phyloP scores from a whole-genome alignment of 495 filamentous ascomycete species.

The Penicillium canescens region DNA sequence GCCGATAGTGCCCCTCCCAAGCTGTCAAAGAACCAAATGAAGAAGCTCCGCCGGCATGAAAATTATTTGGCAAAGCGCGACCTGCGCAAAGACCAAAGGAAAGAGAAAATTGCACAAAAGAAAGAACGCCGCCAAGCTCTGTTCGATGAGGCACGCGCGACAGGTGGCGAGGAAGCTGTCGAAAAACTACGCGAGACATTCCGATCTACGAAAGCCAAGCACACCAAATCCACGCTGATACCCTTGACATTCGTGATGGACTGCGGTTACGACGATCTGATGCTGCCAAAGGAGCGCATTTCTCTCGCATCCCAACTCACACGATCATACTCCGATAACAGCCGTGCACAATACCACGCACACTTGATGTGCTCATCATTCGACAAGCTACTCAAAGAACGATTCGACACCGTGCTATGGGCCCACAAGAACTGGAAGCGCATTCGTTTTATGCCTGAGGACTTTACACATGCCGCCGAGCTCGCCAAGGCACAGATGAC shows the following conservation, averaged over 20 bases:
- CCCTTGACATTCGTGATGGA: conserved; percentile 84
- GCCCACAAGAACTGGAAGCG: conserved; percentile 77
- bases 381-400: conserved; percentile 68
- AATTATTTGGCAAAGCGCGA: conserved; percentile 68
- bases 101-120: conserved; percentile 66
- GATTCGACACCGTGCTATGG: conserved; percentile 73
- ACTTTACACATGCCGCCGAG: conserved; percentile 66
- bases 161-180: conserved; percentile 27
- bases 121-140: conserved; percentile 57
- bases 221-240: conserved; percentile 48
- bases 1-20: conserved; percentile 23
- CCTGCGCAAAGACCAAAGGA: conserved; percentile 68
- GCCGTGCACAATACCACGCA: conserved; percentile 58
- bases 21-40: conserved; percentile 80
- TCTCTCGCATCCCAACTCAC: conserved; percentile 83
- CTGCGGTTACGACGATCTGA: conserved; percentile 88
- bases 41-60: conserved; percentile 66
- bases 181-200: conserved; percentile 30
- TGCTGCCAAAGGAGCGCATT: conserved; percentile 78
- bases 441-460: conserved; percentile 64
- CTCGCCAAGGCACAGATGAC: conserved; percentile 61
- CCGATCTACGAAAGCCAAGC: conserved; percentile 15
- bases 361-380: conserved; percentile 78
- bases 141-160: conserved; percentile 31
- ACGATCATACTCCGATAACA: conserved; percentile 85